Evolutionary conservation across 352 stramenopile genomes (phyloP).

Genomic region (Pythium utonaiense): DNA sequence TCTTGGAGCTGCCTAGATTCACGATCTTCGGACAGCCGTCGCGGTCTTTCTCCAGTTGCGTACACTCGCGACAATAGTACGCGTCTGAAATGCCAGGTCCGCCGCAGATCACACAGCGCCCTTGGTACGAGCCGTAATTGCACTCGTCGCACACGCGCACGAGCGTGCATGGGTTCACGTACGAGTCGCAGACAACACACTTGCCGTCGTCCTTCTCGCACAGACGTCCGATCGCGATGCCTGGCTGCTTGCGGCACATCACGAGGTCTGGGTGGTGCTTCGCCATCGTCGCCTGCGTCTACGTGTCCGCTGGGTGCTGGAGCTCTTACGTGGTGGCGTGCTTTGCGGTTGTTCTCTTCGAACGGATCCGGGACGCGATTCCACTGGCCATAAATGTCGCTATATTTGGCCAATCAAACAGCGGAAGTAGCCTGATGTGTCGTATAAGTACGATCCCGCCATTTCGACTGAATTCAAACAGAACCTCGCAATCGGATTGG

Average conservation of each 20-base stretch:
- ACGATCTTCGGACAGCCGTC: slow-evolving; percentile 99
- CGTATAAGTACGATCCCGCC: slow-evolving; percentile 18
- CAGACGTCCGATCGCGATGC: slow-evolving; percentile 95
- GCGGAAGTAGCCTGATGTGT: not conserved
- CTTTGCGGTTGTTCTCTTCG: not conserved
- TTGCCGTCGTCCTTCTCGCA: slow-evolving; percentile 99
- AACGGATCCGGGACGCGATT: slow-evolving; percentile 5
- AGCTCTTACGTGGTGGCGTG: no score
- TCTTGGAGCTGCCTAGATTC: slow-evolving; percentile 94
- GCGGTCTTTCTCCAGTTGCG: slow-evolving; percentile 93
- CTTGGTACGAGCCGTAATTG: slow-evolving; percentile 98
- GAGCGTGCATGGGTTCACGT: slow-evolving; percentile 96
- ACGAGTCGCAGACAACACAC: slow-evolving; percentile 99
- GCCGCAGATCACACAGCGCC: slow-evolving; percentile 97
- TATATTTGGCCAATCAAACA: slow-evolving; percentile 15
- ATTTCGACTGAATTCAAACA: slow-evolving; percentile 21
- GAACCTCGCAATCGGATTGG: not conserved
- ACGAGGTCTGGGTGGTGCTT: slow-evolving; percentile 99
- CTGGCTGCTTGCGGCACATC: slow-evolving; percentile 99
- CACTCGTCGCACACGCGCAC: slow-evolving; percentile 99
- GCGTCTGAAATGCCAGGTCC: slow-evolving; percentile 97
- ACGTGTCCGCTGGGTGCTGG: slow-evolving; percentile 7
- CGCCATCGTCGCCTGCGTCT: slow-evolving; percentile 78
- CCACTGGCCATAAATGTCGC: slow-evolving; percentile 13
- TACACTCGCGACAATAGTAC: slow-evolving; percentile 99